Evolutionary conservation across 345 rosid species (phyloP), one percentile per base, ranked within the genome.

Genomic region (Moricandia arvensis): DNA sequence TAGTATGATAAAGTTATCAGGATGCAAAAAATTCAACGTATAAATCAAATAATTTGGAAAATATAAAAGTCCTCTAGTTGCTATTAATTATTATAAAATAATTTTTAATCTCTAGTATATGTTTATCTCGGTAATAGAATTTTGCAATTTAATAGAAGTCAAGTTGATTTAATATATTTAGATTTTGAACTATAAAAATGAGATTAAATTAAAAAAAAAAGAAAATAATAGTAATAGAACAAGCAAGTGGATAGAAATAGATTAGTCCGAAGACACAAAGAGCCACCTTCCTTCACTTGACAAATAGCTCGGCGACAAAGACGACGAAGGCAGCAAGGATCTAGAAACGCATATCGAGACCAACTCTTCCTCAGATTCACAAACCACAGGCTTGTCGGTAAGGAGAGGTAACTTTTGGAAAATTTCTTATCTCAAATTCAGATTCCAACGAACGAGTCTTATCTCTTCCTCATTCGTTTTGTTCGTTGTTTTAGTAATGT

Each of bases 241-340:
- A 69, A 69, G 67, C 37, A 43, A 79, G 78, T 79, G 82, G 79
- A 69, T 79, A 79, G 82, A 74, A 45, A 45, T 64, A 65, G 73
- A 58, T 41, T n/a, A 45, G 6, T 45, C 3, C 53, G 59, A 69
- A 61, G 62, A 69, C 61, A 65, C 59, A 75, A 75, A 45, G 64
- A 74, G 82, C 76, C 80, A 80, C 76, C 80, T 66, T 60, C 75
- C 33, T 74, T 69, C 75, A 74, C 78, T 74, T 79, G 73, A 63
- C 82, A 69, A 69, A 70, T 75, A 75, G 76, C 82, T 79, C 76
- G 76, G 72, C 82, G 76, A 74, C 82, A 80, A 69, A 69, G 76
- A 75, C 75, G 75, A 79, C 15, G 82, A 74, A 74, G 75, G 71
- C 65, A 27, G 2, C 62, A 38, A 57, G n/a, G 3, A 12, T 34